Percentiles rank a stretch among this genome's conserved stretches.
phyloP scores from a whole-genome alignment of 139 green algal genomes.

The Ettlia oleoabundans region DNA sequence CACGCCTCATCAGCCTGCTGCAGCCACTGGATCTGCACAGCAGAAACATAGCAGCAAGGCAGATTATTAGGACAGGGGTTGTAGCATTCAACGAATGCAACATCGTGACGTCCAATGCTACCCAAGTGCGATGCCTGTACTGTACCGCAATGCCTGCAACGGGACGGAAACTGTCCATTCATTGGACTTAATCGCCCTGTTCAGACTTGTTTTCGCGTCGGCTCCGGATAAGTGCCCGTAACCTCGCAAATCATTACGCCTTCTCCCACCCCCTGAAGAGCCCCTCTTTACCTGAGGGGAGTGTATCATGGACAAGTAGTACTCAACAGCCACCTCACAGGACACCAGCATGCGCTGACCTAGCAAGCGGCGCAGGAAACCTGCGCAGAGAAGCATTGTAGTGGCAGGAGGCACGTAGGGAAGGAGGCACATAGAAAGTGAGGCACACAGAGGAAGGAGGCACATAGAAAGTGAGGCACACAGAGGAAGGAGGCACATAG shows the following conservation, averaged over 20 bases:
- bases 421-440: background rate
- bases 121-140: too few relatives aligned
- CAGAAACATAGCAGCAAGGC: slow-evolving; percentile 6
- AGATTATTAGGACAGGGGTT: background rate
- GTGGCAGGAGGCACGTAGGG: background rate
- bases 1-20: slow-evolving; percentile 34
- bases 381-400: background rate
- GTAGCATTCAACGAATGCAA: too few relatives aligned
- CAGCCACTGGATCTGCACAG: slow-evolving; percentile 52
- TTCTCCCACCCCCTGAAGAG: too few relatives aligned
- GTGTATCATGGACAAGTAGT: slow-evolving; percentile 72
- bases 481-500: too few relatives aligned
- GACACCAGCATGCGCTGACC: slow-evolving; percentile 58
- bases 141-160: too few relatives aligned
- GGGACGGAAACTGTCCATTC: too few relatives aligned
- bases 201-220: too few relatives aligned
- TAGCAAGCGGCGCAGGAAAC: slow-evolving; percentile 42
- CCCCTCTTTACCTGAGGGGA: slow-evolving; percentile 64
- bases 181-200: too few relatives aligned
- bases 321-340: slow-evolving; percentile 82
- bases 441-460: background rate
- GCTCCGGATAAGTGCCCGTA: too few relatives aligned
- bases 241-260: too few relatives aligned
- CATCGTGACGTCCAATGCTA: too few relatives aligned
- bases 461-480: too few relatives aligned